Evolutionary conservation across 2,329 filamentous ascomycete species (phyloP), one percentile per base, ranked within the genome.

Genomic region (Whalleya microplaca): DNA sequence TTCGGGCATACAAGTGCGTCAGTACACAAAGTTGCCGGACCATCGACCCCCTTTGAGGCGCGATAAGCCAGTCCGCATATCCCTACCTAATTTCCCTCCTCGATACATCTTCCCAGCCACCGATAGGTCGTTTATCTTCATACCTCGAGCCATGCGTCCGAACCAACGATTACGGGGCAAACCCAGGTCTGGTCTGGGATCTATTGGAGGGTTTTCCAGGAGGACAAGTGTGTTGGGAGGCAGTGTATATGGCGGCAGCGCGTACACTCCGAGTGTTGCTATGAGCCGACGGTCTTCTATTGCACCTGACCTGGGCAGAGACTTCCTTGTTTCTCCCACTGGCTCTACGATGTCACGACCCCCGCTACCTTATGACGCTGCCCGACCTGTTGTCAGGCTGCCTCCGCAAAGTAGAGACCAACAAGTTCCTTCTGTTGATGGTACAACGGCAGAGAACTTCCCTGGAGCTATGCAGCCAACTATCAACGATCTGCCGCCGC

Each of bases 91-190:
- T 23, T 84, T 90, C 61, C 80, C 86, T 12, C 90, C 92, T 37
- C 86, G 90, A 61, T 97, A 97, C 73, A 93, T 97, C 58, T 96
- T 95, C 75, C 95, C 95, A 5, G 90, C 92, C 2, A 81, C 85
- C 45, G 93, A 97, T 67, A 83, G 95, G 63, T 98, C 95, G 0
- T 99, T 99, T 73, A 96, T 97, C 67, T 99, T 99, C 76, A 99
- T 99, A 58, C 95, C 95, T 12, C 85, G 95, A 64, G 94, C 94
- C 10, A 84, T 97, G 78, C 86, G 95, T 64, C 95, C 95, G 14
- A 97, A 96, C 71, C 92, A 96, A 77, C 85, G 87, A 27, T 85
- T 88, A 50, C 83, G 90, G 53, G 90, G 89, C 58, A 89, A 91
- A 69, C 87, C 91, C 40, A 84, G 88, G 56, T 89, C 91, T 55